phyloP scores from a whole-genome alignment of 306 rosid genomes.

The Cicer judaicum region DNA sequence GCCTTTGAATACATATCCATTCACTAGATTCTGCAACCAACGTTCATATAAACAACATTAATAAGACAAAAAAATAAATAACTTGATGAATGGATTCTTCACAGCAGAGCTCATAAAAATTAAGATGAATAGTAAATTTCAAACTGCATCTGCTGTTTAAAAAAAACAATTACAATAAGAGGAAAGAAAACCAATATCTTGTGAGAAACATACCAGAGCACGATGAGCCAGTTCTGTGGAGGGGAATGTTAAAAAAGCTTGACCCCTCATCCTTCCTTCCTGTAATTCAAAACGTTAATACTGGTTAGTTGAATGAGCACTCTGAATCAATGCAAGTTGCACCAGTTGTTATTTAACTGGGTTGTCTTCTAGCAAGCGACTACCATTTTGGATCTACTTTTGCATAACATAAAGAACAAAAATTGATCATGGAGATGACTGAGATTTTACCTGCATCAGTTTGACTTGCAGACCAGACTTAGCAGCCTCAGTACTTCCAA shows the following conservation, averaged over 20 bases:
- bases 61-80: conserved; percentile 20
- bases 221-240: conserved; percentile 78
- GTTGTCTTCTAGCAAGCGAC: background rate
- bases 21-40: conserved; percentile 74
- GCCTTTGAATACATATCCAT: conserved; percentile 83
- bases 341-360: conserved; percentile 18
- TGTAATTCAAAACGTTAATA: conserved; percentile 52
- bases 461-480: conserved; percentile 74
- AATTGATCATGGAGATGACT: conserved; percentile 12
- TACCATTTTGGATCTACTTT: background rate
- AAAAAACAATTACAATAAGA: background rate
- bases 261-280: conserved; percentile 99
- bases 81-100: background rate
- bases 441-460: conserved; percentile 81
- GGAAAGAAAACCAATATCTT: conserved; percentile 11
- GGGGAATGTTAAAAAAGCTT: conserved; percentile 93
- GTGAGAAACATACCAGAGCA: conserved; percentile 69
- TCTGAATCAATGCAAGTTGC: background rate
- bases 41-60: conserved; percentile 29
- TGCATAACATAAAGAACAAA: conserved; percentile 24
- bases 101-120: conserved; percentile 7
- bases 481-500: conserved; percentile 76
- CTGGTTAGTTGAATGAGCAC: conserved; percentile 8
- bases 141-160: conserved; percentile 7
- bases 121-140: conserved; percentile 13